A percentile compares a stretch with the other conserved stretches of the same genome.
Evolutionary conservation across 192 early-diverging fungal genomes (phyloP).

Genomic region (Physocladia obscura): DNA sequence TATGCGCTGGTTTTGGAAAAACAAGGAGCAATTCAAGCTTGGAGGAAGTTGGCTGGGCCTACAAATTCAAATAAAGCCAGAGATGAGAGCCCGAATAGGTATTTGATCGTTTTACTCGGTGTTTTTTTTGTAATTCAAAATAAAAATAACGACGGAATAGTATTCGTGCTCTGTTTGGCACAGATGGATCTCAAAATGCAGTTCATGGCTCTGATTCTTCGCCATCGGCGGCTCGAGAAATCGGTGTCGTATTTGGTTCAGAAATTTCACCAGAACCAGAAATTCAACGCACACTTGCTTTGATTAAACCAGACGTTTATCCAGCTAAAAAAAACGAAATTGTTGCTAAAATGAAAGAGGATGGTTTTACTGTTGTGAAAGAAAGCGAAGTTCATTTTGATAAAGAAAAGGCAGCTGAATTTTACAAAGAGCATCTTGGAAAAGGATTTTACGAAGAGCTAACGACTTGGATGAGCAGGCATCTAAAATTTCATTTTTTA

Average conservation of each 20-base stretch:
- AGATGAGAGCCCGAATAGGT: constrained; percentile 54
- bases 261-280: constrained; percentile 24
- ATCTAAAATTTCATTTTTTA: neutral
- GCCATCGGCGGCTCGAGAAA: constrained; percentile 43
- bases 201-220: constrained; percentile 63
- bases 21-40: constrained; percentile 49
- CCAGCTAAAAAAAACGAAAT: constrained; percentile 52
- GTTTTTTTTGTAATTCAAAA: neutral
- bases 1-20: constrained; percentile 61
- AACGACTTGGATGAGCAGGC: constrained; percentile 56
- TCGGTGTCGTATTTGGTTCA: constrained; percentile 46
- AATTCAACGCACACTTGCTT: constrained; percentile 39
- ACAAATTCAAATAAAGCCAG: constrained; percentile 59
- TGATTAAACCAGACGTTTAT: constrained; percentile 55
- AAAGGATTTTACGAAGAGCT: constrained; percentile 52
- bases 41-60: constrained; percentile 58
- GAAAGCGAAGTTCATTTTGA: constrained; percentile 44
- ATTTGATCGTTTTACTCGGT: neutral
- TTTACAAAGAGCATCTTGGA: constrained; percentile 52
- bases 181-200: constrained; percentile 53
- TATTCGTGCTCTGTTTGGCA: constrained; percentile 57
- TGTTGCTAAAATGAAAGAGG: constrained; percentile 30
- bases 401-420: constrained; percentile 46
- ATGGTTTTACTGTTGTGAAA: constrained; percentile 51
- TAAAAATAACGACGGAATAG: constrained; percentile 13